Evolutionary conservation across 257 asterid genomes (phyloP).

Genomic region (Gardenia jasminoides): DNA sequence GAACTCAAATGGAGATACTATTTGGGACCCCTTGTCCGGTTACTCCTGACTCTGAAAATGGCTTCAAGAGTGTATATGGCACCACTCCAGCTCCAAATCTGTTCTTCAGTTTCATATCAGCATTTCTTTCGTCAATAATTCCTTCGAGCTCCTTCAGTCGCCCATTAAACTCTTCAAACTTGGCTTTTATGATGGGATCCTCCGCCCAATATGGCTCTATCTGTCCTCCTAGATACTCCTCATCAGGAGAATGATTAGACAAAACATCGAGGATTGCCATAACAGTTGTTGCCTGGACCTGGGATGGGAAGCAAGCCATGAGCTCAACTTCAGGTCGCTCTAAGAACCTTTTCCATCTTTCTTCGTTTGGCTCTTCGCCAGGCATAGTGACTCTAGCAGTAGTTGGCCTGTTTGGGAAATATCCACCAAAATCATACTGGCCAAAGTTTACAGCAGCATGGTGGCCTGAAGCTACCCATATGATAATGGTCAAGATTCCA

Average conservation of each 20-base stretch:
- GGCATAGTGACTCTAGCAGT: conserved; percentile 62
- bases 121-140: conserved; percentile 58
- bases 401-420: conserved; percentile 74
- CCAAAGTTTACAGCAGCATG: conserved; percentile 90
- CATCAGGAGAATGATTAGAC: conserved; percentile 80
- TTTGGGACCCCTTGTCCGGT: conserved; percentile 77
- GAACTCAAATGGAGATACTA: conserved; percentile 65
- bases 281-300: conserved; percentile 48
- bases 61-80: conserved; percentile 70
- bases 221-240: conserved; percentile 58
- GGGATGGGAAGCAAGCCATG: conserved; percentile 57
- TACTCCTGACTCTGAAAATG: conserved; percentile 64
- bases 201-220: conserved; percentile 47
- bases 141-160: conserved; percentile 61
- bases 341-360: conserved; percentile 37
- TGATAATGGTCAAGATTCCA: conserved; percentile 54
- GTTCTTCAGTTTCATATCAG: conserved; percentile 31
- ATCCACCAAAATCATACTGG: conserved; percentile 59
- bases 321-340: conserved; percentile 60
- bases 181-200: conserved; percentile 36
- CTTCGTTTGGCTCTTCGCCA: conserved; percentile 49
- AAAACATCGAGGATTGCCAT: conserved; percentile 61
- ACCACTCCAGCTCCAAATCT: conserved; percentile 76
- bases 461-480: conserved; percentile 74
- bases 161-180: conserved; percentile 51